phyloP scores from a whole-genome alignment of 495 filamentous ascomycete species.

The Evernia prunastri region DNA sequence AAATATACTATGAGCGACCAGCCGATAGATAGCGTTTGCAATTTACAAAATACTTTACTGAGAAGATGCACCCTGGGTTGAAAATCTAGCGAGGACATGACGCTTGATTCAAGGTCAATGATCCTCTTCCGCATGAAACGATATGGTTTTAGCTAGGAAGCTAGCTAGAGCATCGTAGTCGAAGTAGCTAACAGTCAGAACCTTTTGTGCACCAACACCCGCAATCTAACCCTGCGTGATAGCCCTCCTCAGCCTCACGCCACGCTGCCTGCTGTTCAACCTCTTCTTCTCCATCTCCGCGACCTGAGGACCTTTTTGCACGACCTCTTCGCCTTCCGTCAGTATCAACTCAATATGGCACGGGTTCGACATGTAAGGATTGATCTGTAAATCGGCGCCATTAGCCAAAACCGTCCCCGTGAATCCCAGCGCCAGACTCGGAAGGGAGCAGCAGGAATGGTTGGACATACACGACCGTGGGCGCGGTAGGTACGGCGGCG shows the following conservation, averaged over 20 bases:
- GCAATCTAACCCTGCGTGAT: constrained; percentile 56
- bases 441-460: background rate
- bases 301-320: constrained; percentile 67
- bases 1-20: background rate
- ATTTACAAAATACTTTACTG: background rate
- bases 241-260: constrained; percentile 65
- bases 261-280: constrained; percentile 84
- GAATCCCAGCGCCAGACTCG: background rate
- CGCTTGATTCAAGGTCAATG: background rate
- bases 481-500: constrained; percentile 97
- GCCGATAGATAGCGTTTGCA: background rate
- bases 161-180: background rate
- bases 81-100: background rate
- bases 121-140: background rate
- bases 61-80: background rate
- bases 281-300: constrained; percentile 53
- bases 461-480: constrained; percentile 88
- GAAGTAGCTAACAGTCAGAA: background rate
- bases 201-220: constrained; percentile 20
- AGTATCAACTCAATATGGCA: constrained; percentile 99
- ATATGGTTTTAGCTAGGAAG: background rate
- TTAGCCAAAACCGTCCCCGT: background rate
- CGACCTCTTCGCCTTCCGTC: constrained; percentile 87
- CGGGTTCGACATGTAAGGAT: constrained; percentile 99
- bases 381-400: constrained; percentile 61